These are phyloP conservation scores for Macrolepiota fuliginosa DNA, from an alignment of 768 basidiomycete species.

Conservation along the genomic window DNA sequence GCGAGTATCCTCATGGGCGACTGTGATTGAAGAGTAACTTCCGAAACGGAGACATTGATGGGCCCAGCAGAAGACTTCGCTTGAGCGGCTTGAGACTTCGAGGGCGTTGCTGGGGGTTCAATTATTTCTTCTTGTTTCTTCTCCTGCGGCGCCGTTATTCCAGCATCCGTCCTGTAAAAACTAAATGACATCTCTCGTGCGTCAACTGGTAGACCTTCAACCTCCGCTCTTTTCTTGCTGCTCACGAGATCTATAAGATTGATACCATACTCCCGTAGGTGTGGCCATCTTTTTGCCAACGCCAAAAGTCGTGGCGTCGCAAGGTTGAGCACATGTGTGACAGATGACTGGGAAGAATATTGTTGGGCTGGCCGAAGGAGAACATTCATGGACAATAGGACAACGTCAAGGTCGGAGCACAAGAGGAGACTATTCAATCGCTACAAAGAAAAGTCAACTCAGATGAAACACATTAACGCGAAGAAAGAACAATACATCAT, in stretches of 20 bases:
- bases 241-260: conserved; percentile 73
- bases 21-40: conserved; percentile 56
- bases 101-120: conserved; percentile 41
- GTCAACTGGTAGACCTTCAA: conserved; percentile 66
- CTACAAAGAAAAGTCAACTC: conserved; percentile 38
- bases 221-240: conserved; percentile 44
- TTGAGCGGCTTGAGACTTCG: conserved; percentile 36
- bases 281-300: conserved; percentile 83
- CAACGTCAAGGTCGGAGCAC: conserved; percentile 86
- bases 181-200: conserved; percentile 78
- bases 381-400: conserved; percentile 80
- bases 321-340: conserved; percentile 79
- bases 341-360: conserved; percentile 84
- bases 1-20: conserved; percentile 75
- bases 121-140: conserved; percentile 42
- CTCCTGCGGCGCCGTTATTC: conserved; percentile 38
- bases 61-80: conserved; percentile 43
- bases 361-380: conserved; percentile 93
- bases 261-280: conserved; percentile 76
- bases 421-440: conserved; percentile 86
- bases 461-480: conserved; percentile 8
- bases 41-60: conserved; percentile 59
- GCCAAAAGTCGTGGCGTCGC: conserved; percentile 79
- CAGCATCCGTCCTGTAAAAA: conserved; percentile 67
- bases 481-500: conserved; percentile 70